Percentiles rank a stretch among this genome's conserved stretches.
These are phyloP conservation scores for Imleria badia DNA, from an alignment of 768 basidiomycete species.

Conservation along the genomic window DNA sequence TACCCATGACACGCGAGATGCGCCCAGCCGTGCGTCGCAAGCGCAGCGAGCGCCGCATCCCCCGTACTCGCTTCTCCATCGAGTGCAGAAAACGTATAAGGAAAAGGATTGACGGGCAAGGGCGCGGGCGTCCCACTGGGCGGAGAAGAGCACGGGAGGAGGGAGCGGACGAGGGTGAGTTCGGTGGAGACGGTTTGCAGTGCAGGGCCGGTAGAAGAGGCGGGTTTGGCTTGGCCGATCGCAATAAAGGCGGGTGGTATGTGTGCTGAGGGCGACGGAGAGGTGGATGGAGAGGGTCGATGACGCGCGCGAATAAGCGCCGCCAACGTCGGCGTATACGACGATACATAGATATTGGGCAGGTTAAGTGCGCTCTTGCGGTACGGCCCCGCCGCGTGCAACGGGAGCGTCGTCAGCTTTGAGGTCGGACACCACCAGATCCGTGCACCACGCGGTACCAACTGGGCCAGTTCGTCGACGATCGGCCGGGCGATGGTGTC, in stretches of 20 bases:
- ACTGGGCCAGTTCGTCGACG: slow-evolving; percentile 8
- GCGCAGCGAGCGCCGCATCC: slow-evolving; percentile 9
- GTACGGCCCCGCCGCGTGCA: slow-evolving; percentile 35
- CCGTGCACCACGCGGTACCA: slow-evolving; percentile 23
- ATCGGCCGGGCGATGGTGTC: slow-evolving; percentile 22
- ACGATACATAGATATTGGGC: slow-evolving; percentile 28
- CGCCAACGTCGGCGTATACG: slow-evolving; percentile 34
- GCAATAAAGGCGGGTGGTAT: slow-evolving; percentile 13
- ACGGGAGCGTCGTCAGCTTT: slow-evolving; percentile 28
- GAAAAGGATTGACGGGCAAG: no score
- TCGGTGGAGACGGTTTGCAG: slow-evolving; percentile 19
- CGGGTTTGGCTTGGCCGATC: slow-evolving; percentile 21
- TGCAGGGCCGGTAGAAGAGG: not conserved
- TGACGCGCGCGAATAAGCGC: slow-evolving; percentile 28
- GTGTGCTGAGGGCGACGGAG: not conserved
- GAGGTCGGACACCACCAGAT: slow-evolving; percentile 38
- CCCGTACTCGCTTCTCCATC: slow-evolving; percentile 13
- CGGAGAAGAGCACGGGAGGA: slow-evolving; percentile 14
- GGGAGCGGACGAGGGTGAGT: slow-evolving; percentile 21
- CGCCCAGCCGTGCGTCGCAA: slow-evolving; percentile 25
- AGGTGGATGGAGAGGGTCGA: not conserved
- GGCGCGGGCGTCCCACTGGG: not conserved
- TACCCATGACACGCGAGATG: slow-evolving; percentile 35
- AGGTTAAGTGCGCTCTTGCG: slow-evolving; percentile 11
- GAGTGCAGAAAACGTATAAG: slow-evolving; percentile 5